Base-by-base conservation (phyloP, 257 asterid genomes). In the Anisodus tanguticus region DNA sequence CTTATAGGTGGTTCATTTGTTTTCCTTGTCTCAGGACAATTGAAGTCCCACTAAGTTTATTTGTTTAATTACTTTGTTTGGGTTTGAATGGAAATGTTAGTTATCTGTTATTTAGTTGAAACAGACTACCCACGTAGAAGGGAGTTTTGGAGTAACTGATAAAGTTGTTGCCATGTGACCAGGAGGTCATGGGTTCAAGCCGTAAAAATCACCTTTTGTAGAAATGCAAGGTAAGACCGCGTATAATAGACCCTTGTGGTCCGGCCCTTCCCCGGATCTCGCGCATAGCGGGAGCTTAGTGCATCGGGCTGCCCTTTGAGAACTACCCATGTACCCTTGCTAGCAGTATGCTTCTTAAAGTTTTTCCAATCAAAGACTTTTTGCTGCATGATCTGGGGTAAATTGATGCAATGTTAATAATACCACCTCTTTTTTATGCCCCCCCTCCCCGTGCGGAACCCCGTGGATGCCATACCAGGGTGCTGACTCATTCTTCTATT, bases 1-100 rank as follows among this genome's bases (percentile, higher is more conserved):
- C 15, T 53, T 31, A 15, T 59, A 4, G 70, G 64, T 15, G 10
- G 74, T 58, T 35, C 13, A 62, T 71, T 68, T 82, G 53, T 19
- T 84, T 57, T 43, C 15, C 58, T 80, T 84, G 11, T 78, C 43
- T 16, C 37, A 62, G 60, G 63, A 81, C 71, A 45, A 13, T n/a
- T 63, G 12, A 26, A 49, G 45, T 60, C 49, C 62, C 41, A 13
- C 58, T 4, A 54, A 16, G 43, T 47, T 45, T 19, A n/a, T 66
- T 64, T 76, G 81, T n/a, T 53, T 55, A 22, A 51, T 53, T 26
- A 51, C 26, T 51, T 76, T 51, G 0, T 13, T 76, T 51, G 81
- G 58, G 39, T 51, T 51, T 13, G 37, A 53, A 31, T 31, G 7
- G 19, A 76, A 13, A 13, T 51, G 81, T 51, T 76, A 15, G 60